Conservation (phyloP, 2,329 filamentous ascomycete genomes). For the Mariannaea elegans region DNA sequence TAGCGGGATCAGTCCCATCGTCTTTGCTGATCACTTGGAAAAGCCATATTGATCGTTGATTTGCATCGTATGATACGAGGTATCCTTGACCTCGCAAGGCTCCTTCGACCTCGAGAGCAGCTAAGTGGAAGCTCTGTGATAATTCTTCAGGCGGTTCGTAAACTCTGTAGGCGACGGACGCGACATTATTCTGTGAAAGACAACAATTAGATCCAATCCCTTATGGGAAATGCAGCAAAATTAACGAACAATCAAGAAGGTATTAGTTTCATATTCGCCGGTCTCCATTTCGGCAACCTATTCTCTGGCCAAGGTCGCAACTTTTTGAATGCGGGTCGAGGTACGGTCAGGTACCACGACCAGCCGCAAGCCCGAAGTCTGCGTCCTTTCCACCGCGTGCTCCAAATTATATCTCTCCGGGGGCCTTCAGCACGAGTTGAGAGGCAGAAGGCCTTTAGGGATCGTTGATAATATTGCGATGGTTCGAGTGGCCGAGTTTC, state of each 20-base stretch:
- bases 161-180: constrained; percentile 62
- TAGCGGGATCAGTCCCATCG: constrained; percentile 39
- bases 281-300: constrained; percentile 66
- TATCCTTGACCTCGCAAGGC: constrained; percentile 61
- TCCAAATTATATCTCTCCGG: constrained; percentile 6
- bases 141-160: constrained; percentile 60
- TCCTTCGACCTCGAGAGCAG: constrained; percentile 61
- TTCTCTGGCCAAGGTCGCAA: constrained; percentile 40
- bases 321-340: constrained; percentile 37
- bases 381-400: constrained; percentile 18
- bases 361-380: constrained; percentile 27
- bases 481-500: constrained; percentile 35
- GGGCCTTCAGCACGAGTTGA: constrained; percentile 10
- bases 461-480: constrained; percentile 30
- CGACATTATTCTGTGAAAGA: constrained; percentile 61
- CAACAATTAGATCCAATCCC: constrained; percentile 24
- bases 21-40: constrained; percentile 60
- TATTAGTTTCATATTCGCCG: constrained; percentile 71
- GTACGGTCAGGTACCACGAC: constrained; percentile 29
- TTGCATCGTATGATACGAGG: constrained; percentile 61
- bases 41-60: constrained; percentile 62
- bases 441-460: constrained; percentile 28
- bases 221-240: neutral
- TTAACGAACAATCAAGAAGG: constrained; percentile 63
- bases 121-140: constrained; percentile 54